phyloP scores from a whole-genome alignment of 768 basidiomycete species.

The Pluteus cervinus region DNA sequence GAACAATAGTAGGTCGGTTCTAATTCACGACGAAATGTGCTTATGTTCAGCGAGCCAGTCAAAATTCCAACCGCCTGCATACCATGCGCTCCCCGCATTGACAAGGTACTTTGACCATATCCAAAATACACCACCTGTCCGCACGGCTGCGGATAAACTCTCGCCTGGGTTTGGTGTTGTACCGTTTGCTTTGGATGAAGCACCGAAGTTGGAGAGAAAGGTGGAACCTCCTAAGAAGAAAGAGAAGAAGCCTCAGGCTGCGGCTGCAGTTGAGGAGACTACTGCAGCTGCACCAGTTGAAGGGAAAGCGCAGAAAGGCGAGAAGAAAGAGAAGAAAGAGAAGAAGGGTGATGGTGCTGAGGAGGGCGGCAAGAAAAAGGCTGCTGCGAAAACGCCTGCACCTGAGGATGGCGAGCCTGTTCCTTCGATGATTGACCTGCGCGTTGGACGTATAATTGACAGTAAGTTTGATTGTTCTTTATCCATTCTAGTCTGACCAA shows the following conservation, averaged over 20 bases:
- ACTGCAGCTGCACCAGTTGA: conserved; percentile 18
- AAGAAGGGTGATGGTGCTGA: conserved; percentile 43
- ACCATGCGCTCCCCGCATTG: conserved; percentile 74
- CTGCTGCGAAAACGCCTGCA: conserved; percentile 34
- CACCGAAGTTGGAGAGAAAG: conserved; percentile 72
- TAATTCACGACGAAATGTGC: neutral
- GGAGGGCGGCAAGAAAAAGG: conserved; percentile 34
- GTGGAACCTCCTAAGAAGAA: conserved; percentile 74
- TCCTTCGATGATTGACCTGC: conserved; percentile 95
- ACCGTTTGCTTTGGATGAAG: conserved; percentile 65
- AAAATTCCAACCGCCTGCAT: conserved; percentile 62
- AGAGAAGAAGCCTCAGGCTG: conserved; percentile 43
- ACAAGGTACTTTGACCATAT: conserved; percentile 96
- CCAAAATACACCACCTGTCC: conserved; percentile 64
- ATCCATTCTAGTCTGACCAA: conserved; percentile 3
- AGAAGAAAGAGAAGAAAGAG: conserved; percentile 56
- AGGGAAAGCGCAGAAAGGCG: conserved; percentile 14
- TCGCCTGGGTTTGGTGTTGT: conserved; percentile 52
- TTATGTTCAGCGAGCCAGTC: conserved; percentile 37
- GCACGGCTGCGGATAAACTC: conserved; percentile 43
- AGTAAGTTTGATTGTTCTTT: conserved; percentile 40
- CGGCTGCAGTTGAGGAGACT: conserved; percentile 17
- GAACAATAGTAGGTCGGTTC: conserved; percentile 57
- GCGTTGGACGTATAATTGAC: conserved; percentile 90
- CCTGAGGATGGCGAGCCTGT: conserved; percentile 77